Percentiles rank a stretch among this genome's conserved stretches.
Conservation (phyloP, 2,329 filamentous ascomycete species). For the Cladorrhinum sp. region DNA sequence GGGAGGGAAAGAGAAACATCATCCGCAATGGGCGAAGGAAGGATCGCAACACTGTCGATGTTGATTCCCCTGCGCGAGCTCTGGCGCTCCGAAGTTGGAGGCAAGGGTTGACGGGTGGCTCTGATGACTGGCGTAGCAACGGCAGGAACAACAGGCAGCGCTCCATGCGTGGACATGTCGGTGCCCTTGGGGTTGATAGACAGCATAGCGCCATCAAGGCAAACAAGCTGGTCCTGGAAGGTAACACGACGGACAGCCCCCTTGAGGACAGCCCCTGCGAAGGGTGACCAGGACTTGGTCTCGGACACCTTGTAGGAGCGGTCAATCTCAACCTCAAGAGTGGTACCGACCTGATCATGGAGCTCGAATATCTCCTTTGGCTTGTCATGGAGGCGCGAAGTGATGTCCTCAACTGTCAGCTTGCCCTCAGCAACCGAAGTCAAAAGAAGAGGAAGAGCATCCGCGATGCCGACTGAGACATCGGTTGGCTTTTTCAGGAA, state of each 20-base stretch:
- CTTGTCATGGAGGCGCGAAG: conserved; percentile 69
- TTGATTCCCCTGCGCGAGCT: conserved; percentile 37
- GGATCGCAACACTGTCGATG: conserved; percentile 26
- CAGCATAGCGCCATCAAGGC: conserved; percentile 66
- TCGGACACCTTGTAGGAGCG: conserved; percentile 61
- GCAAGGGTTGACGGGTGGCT: conserved; percentile 39
- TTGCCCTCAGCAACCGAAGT: conserved; percentile 73
- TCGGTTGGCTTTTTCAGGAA: conserved; percentile 52
- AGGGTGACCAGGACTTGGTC: conserved; percentile 63
- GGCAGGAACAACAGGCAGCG: conserved; percentile 43
- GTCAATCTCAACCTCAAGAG: conserved; percentile 73
- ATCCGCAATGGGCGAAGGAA: conserved; percentile 35
- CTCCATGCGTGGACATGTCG: conserved; percentile 71
- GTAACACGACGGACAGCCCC: conserved; percentile 72
- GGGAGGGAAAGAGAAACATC: conserved; percentile 47
- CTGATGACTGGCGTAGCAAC: conserved; percentile 56
- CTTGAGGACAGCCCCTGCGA: conserved; percentile 65
- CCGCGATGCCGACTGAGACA: conserved; percentile 65
- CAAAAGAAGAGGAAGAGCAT: conserved; percentile 70
- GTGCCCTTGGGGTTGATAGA: conserved; percentile 58
- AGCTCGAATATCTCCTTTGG: conserved; percentile 79
- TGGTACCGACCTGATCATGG: conserved; percentile 72
- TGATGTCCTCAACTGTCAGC: conserved; percentile 71
- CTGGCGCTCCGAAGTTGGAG: conserved; percentile 29
- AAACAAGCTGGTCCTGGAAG: conserved; percentile 71